Base-by-base conservation (phyloP, 768 basidiomycete species). In the Calocera viscosa region DNA sequence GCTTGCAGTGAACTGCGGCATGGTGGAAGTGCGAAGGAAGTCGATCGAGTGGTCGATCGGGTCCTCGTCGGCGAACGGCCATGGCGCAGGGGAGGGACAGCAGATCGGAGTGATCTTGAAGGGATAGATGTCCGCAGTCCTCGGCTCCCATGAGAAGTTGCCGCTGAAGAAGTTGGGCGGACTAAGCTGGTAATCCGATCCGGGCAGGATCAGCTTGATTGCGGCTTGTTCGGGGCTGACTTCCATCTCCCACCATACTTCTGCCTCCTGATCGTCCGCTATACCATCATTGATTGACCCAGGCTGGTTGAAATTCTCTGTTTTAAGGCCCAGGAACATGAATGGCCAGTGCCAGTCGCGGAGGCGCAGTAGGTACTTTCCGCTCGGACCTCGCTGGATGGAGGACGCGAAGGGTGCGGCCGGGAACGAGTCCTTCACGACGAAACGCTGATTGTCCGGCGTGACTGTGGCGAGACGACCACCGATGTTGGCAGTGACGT, bases 21-120 rank as follows among this genome's bases (percentile, higher is more conserved):
- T 64, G 2, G 73, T 74, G 14, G 73, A 67, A 40, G 73, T 72
- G 70, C 74, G 73, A 10, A 74, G 74, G 63, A 74, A 76, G 53
- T 75, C 73, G 33, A 71, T 73, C 32, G 73, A 73, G 12, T 65
- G 67, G 12, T 74, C 74, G 40, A 73, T 63, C 70, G 73, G 73
- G 64, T 76, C 76, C 60, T 76, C 76, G 26, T 70, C 65, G 2
- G 74, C 65, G 39, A 76, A 68, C 30, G 76, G 76, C 76, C 76
- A 76, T 2, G 73, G 71, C 1, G 71, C 70, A 39, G 70, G 68
- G 1, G 68, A 69, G 2, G 72, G 72, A 68, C 76, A 76, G 64
- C 76, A 75, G 2, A 76, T 65, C 26, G 74, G 69, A 26, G 69
- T 75, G 67, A 76, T 72, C 64, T 74, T 67, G 69, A 75, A 71